Conservation (phyloP, 2,329 filamentous ascomycete species). For the Exophiala sp. region DNA sequence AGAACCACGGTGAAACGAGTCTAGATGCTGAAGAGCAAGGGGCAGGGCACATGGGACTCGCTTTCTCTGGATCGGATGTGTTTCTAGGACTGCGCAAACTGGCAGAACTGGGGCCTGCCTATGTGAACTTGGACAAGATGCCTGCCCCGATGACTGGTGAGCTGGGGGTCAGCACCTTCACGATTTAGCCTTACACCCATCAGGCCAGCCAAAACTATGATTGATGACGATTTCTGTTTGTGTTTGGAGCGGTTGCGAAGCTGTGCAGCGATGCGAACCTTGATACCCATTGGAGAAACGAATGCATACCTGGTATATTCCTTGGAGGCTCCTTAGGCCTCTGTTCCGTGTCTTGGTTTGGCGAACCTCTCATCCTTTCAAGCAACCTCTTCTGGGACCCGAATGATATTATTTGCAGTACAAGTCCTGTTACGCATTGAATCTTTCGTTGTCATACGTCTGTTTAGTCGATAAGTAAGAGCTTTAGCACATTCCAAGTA, state of each 20-base stretch:
- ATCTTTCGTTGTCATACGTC: too few relatives aligned
- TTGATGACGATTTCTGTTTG: background rate
- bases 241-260: background rate
- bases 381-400: too few relatives aligned
- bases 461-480: too few relatives aligned
- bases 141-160: constrained; percentile 90
- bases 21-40: background rate
- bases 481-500: too few relatives aligned
- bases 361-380: too few relatives aligned
- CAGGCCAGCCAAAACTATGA: background rate
- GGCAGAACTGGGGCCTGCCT: constrained; percentile 58
- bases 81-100: constrained; percentile 74
- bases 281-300: background rate
- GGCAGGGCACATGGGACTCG: constrained; percentile 43
- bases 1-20: background rate
- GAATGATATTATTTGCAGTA: too few relatives aligned
- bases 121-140: constrained; percentile 68
- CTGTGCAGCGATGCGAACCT: background rate
- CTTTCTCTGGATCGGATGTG: constrained; percentile 69
- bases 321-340: too few relatives aligned
- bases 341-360: too few relatives aligned
- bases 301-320: background rate
- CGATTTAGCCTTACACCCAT: constrained; percentile 41
- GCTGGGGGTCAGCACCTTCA: constrained; percentile 68
- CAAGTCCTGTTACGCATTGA: too few relatives aligned